phyloP scores from a whole-genome alignment of 495 filamentous ascomycete species.

The Trypethelium eluteriae region DNA sequence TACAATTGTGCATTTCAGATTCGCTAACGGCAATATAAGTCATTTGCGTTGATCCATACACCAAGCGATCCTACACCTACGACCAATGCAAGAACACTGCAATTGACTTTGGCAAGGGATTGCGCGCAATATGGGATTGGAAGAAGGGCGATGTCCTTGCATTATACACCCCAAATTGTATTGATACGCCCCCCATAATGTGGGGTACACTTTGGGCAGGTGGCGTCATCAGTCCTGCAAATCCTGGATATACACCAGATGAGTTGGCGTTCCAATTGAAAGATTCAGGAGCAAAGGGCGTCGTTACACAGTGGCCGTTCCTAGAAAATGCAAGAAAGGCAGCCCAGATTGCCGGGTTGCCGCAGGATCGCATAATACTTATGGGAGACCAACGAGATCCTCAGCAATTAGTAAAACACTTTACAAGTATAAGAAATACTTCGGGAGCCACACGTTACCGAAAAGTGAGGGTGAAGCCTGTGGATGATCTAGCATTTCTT shows the following conservation, averaged over 20 bases:
- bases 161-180: slow-evolving; percentile 36
- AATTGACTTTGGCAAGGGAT: slow-evolving; percentile 68
- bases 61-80: slow-evolving; percentile 66
- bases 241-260: slow-evolving; percentile 77
- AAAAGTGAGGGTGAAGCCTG: slow-evolving; percentile 44
- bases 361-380: slow-evolving; percentile 60
- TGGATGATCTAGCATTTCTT: slow-evolving; percentile 57
- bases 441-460: slow-evolving; percentile 44
- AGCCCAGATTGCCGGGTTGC: slow-evolving; percentile 58
- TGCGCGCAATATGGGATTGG: slow-evolving; percentile 69
- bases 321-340: slow-evolving; percentile 58
- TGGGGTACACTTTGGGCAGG: slow-evolving; percentile 83
- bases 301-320: slow-evolving; percentile 63
- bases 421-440: slow-evolving; percentile 59
- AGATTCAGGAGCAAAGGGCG: slow-evolving; percentile 66
- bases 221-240: slow-evolving; percentile 71
- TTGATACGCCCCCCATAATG: slow-evolving; percentile 46
- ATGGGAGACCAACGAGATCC: slow-evolving; percentile 67
- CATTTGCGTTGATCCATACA: slow-evolving; percentile 72
- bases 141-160: slow-evolving; percentile 57
- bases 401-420: slow-evolving; percentile 59
- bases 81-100: slow-evolving; percentile 56
- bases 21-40: slow-evolving; percentile 40
- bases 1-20: not conserved
- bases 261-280: slow-evolving; percentile 85